phyloP scores from a whole-genome alignment of 139 green algal genomes.

The Axilococcus clingmanii region DNA sequence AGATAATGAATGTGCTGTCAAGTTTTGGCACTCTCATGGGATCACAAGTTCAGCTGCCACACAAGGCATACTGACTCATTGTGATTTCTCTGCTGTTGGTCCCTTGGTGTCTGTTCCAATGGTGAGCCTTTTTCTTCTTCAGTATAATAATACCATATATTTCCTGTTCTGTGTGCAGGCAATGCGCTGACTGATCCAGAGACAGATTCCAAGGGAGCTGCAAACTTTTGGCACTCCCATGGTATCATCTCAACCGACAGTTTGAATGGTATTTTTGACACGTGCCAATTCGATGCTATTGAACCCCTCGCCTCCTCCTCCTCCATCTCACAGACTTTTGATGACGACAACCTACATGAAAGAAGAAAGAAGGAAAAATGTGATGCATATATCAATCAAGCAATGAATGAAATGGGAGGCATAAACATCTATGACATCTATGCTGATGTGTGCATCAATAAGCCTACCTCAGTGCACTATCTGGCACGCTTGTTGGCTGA shows the following conservation, averaged over 20 bases:
- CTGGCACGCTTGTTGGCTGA: background rate
- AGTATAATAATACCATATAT: background rate
- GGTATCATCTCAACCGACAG: slow-evolving; percentile 45
- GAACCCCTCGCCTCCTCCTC: background rate
- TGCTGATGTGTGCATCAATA: slow-evolving; percentile 49
- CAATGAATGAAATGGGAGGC: slow-evolving; percentile 26
- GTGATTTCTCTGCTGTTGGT: slow-evolving; percentile 46
- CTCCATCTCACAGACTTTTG: background rate
- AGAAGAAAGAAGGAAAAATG: slow-evolving; percentile 9
- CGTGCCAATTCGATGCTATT: slow-evolving; percentile 40
- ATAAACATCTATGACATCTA: slow-evolving; percentile 67
- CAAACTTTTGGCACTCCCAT: slow-evolving; percentile 67
- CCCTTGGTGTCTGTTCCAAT: slow-evolving; percentile 6
- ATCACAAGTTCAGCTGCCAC: slow-evolving; percentile 38
- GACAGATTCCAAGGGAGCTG: slow-evolving; percentile 57
- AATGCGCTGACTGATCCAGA: slow-evolving; percentile 72
- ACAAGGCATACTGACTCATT: slow-evolving; percentile 23
- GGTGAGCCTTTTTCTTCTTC: background rate
- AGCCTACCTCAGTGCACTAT: background rate
- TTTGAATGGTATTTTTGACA: slow-evolving; percentile 12
- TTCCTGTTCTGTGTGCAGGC: too few species aligned
- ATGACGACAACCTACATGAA: background rate
- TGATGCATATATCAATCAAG: slow-evolving; percentile 13
- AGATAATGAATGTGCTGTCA: slow-evolving; percentile 62
- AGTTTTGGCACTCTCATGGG: slow-evolving; percentile 67